phyloP scores from a whole-genome alignment of 306 rosid species.

The Cicer yamashitae region DNA sequence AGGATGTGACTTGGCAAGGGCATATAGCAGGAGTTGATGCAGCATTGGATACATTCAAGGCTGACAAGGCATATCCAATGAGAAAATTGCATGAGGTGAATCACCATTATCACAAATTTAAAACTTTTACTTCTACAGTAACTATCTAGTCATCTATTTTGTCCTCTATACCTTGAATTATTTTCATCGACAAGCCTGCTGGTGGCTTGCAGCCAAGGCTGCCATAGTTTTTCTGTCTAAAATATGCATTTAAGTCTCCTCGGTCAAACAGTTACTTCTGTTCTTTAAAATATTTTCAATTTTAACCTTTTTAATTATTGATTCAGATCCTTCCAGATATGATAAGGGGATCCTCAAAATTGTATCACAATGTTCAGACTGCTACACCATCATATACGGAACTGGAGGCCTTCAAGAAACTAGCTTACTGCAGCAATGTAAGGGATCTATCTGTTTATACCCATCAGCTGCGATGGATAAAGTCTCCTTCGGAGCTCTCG shows the following conservation, averaged over 20 bases:
- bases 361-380: slow-evolving; percentile 81
- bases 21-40: slow-evolving; percentile 76
- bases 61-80: slow-evolving; percentile 81
- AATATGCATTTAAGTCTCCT: slow-evolving; percentile 28
- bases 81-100: slow-evolving; percentile 74
- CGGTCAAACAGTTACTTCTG: slow-evolving; percentile 4
- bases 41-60: slow-evolving; percentile 82
- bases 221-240: slow-evolving; percentile 12
- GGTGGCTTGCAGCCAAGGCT: slow-evolving; percentile 33
- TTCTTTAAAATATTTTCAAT: slow-evolving; percentile 21
- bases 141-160: slow-evolving; percentile 34
- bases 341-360: slow-evolving; percentile 61
- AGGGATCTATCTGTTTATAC: slow-evolving; percentile 61
- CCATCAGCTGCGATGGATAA: slow-evolving; percentile 79
- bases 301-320: slow-evolving; percentile 52
- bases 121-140: slow-evolving; percentile 13
- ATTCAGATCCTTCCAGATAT: slow-evolving; percentile 88
- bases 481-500: slow-evolving; percentile 88
- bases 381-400: slow-evolving; percentile 68
- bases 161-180: slow-evolving; percentile 24
- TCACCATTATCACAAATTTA: slow-evolving; percentile 33
- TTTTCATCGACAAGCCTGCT: slow-evolving; percentile 38
- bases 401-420: slow-evolving; percentile 73
- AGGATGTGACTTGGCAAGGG: slow-evolving; percentile 98
- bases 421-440: slow-evolving; percentile 57